Evolutionary conservation across 2,329 filamentous ascomycete genomes (phyloP), one percentile per base, ranked within the genome.

Genomic region (Metarhizium guizhouense): DNA sequence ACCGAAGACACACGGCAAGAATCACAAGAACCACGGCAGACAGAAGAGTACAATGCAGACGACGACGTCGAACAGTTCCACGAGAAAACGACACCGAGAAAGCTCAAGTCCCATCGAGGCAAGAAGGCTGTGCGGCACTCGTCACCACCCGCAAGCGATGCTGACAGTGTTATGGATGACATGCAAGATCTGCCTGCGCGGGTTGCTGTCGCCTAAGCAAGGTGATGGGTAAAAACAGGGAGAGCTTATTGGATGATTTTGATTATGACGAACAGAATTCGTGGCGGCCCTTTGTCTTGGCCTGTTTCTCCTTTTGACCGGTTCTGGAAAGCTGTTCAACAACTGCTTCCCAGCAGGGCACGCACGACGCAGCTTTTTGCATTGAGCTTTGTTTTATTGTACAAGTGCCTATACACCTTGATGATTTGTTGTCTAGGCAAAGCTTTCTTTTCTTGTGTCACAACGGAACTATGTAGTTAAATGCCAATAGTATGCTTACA

Each of bases 101-200:
- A 64, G 56, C 64, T 63, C 56, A 66, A 62, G 50, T 58, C 66
- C 34, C 51, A 57, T 3, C 55, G 54, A 2, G 53, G 51, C 18
- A 61, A 56, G 18, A 57, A 58, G 36, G 54, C 57, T 4, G 55
- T 54, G 13, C 32, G 54, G 43, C 51, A 53, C 29, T 14, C 18
- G 20, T 13, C 48, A 13, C 56, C 58, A n/a, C 45, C 47, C 50
- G 56, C 57, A 25, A 60, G 64, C 13, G 63, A 61, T 14, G 68
- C 65, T 4, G 68, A 69, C 25, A 72, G 70, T 42, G 65, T 65
- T 14, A 73, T 75, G 70, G 72, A 75, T 38, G 73, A 75, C 47
- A 74, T 75, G 73, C 72, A 74, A 54, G 73, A 75, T 56, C 61
- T 75, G 45, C 73, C 72, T 6, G 68, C 69, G 10, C 56, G 48